Evolutionary conservation across 805 yeast genomes (phyloP).

Genomic region (Yarrowia yakushimensis): DNA sequence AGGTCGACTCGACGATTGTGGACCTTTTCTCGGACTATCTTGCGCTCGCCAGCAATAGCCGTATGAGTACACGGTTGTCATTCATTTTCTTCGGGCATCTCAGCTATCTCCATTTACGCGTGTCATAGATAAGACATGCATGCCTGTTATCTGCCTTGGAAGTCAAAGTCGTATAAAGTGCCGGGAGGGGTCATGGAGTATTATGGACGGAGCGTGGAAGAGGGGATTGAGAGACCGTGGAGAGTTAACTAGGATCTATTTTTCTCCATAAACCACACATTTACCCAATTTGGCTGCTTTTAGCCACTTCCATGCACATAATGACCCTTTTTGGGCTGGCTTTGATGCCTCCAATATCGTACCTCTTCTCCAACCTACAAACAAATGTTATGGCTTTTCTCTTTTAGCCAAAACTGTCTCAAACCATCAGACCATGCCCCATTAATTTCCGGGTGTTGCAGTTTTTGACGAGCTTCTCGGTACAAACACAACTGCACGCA

Average conservation of each 20-base stretch:
- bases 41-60: background rate
- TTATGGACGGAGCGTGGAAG: background rate
- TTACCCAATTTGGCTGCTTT: background rate
- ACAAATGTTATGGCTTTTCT: background rate
- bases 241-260: no score
- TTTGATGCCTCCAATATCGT: no score
- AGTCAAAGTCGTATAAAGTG: background rate
- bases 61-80: no score
- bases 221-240: no score
- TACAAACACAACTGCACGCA: no score
- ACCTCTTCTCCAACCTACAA: no score
- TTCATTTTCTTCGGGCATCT: background rate
- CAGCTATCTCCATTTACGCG: background rate
- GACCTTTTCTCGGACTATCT: no score
- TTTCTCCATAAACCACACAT: no score
- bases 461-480: no score
- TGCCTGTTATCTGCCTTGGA: background rate
- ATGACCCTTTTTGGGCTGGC: no score
- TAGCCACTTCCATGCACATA: no score
- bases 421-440: background rate
- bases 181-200: background rate
- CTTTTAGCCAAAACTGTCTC: background rate
- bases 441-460: slow-evolving; percentile 3
- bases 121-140: slow-evolving; percentile 15
- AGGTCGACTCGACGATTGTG: no score